Conservation (phyloP, 108 stramenopile genomes). For the Pelagomonas calceolata region DNA sequence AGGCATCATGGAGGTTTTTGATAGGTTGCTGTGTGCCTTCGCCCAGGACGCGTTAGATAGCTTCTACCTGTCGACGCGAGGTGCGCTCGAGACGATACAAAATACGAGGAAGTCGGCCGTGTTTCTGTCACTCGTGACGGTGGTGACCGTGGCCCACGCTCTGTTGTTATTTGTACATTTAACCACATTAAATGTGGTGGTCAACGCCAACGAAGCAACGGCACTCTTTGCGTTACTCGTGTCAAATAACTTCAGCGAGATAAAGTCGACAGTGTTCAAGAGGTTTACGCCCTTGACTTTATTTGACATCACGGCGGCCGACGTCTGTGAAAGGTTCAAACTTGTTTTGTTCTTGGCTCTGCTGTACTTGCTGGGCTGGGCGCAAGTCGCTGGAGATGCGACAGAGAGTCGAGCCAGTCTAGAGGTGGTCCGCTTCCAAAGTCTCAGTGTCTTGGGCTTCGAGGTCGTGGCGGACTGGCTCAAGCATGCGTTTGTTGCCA, state of each 20-base stretch:
- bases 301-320: slow-evolving; percentile 83
- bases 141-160: slow-evolving; percentile 45
- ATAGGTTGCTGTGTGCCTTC: slow-evolving; percentile 79
- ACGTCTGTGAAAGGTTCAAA: slow-evolving; percentile 76
- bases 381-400: slow-evolving; percentile 34
- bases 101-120: neutral
- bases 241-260: slow-evolving; percentile 94
- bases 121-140: neutral
- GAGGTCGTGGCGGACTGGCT: slow-evolving; percentile 89
- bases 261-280: slow-evolving; percentile 95
- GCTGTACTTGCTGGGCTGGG: slow-evolving; percentile 62
- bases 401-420: neutral
- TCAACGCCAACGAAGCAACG: slow-evolving; percentile 70
- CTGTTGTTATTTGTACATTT: slow-evolving; percentile 64
- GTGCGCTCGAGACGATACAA: neutral
- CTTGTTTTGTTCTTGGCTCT: slow-evolving; percentile 54
- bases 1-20: slow-evolving; percentile 92
- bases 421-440: slow-evolving; percentile 18
- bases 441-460: slow-evolving; percentile 58
- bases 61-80: slow-evolving; percentile 67
- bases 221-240: slow-evolving; percentile 76
- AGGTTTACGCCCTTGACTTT: slow-evolving; percentile 90
- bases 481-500: slow-evolving; percentile 91
- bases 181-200: slow-evolving; percentile 73
- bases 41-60: slow-evolving; percentile 94